These are phyloP conservation scores for Poa pratensis DNA, from an alignment of 176 grass and related monocot species.

Conservation along the genomic window DNA sequence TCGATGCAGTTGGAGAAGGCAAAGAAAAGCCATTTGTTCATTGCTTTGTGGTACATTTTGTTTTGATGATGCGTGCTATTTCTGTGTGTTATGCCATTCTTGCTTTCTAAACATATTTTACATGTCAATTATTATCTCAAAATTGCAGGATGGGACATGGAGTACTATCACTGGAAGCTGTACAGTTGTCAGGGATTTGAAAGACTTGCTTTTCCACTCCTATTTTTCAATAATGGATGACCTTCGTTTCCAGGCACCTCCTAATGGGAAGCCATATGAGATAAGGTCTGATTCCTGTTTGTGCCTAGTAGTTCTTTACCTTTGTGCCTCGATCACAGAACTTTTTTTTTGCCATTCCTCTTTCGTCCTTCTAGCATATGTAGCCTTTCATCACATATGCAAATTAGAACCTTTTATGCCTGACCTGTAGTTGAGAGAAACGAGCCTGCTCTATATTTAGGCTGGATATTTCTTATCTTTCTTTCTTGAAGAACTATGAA, in stretches of 20 bases:
- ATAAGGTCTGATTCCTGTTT: slow-evolving; percentile 67
- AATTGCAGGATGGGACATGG: slow-evolving; percentile 90
- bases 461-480: slow-evolving; percentile 16
- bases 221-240: slow-evolving; percentile 98
- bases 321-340: not conserved
- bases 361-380: slow-evolving; percentile 21
- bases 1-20: slow-evolving; percentile 91
- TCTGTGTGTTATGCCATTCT: not conserved
- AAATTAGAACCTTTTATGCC: slow-evolving; percentile 18
- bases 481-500: slow-evolving; percentile 27
- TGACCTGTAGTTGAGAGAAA: slow-evolving; percentile 18
- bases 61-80: slow-evolving; percentile 19
- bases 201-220: slow-evolving; percentile 87
- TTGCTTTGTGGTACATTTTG: slow-evolving; percentile 73
- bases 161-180: slow-evolving; percentile 84
- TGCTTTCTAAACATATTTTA: slow-evolving; percentile 32
- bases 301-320: slow-evolving; percentile 18
- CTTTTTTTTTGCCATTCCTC: slow-evolving; percentile 21
- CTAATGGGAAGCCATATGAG: slow-evolving; percentile 68
- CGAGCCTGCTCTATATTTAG: slow-evolving; percentile 27
- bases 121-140: slow-evolving; percentile 24
- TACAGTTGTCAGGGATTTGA: slow-evolving; percentile 88
- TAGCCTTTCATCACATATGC: slow-evolving; percentile 12
- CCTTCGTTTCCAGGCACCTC: slow-evolving; percentile 64
- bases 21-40: slow-evolving; percentile 78